These are phyloP conservation scores for Brasilioporus rufonigricans DNA, from an alignment of 768 basidiomycete species.

Conservation along the genomic window DNA sequence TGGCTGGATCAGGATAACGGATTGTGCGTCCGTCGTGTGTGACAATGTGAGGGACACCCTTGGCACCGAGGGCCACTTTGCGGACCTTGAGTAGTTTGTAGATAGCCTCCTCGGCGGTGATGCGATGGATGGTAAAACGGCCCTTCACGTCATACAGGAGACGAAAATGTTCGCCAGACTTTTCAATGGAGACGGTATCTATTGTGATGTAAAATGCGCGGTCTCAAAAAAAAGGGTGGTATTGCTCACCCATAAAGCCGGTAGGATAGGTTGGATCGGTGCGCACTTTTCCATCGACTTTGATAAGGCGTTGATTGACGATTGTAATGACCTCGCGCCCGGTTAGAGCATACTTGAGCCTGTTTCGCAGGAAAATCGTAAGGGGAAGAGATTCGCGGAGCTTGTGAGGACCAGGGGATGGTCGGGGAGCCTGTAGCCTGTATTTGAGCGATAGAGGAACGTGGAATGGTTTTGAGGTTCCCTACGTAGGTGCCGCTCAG, in stretches of 20 bases:
- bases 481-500: constrained; percentile 91
- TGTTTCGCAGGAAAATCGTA: constrained; percentile 96
- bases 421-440: constrained; percentile 78
- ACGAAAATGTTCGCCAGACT: constrained; percentile 99
- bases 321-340: constrained; percentile 95
- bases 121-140: constrained; percentile 99
- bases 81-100: constrained; percentile 97
- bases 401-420: constrained; percentile 98
- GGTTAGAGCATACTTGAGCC: constrained; percentile 98
- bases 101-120: constrained; percentile 93
- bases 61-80: constrained; percentile 85
- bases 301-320: constrained; percentile 94
- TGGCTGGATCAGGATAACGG: constrained; percentile 95
- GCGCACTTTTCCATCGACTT: constrained; percentile 98
- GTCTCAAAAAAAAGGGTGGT: not conserved
- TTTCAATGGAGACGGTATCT: constrained; percentile 98
- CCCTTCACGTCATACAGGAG: constrained; percentile 99
- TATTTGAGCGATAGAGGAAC: constrained; percentile 5
- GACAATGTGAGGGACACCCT: constrained; percentile 95
- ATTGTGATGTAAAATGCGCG: not conserved
- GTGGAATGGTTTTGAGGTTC: constrained; percentile 7
- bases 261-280: constrained; percentile 96
- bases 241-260: constrained; percentile 89
- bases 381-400: constrained; percentile 98
- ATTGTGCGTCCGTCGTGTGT: constrained; percentile 99